Conservation (phyloP, 495 filamentous ascomycete genomes). For the Neurospora sp. region DNA sequence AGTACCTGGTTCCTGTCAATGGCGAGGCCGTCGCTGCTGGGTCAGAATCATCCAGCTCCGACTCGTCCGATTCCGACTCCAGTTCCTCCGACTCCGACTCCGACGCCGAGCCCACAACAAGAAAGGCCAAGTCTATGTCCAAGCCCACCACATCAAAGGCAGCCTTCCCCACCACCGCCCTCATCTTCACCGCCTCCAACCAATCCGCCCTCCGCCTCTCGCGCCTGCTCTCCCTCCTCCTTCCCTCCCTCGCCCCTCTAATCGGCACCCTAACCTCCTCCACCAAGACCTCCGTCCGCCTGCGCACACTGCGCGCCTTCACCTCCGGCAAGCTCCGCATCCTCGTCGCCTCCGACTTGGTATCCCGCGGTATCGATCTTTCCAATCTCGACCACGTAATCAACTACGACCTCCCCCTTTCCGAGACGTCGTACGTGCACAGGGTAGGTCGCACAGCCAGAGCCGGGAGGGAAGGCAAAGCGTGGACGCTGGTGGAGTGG, state of each 20-base stretch:
- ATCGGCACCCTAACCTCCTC: conserved; percentile 69
- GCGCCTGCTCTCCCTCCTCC: conserved; percentile 60
- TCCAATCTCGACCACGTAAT: conserved; percentile 70
- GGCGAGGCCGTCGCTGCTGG: neutral
- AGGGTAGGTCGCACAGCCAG: conserved; percentile 86
- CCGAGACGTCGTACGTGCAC: conserved; percentile 77
- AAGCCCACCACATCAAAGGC: neutral
- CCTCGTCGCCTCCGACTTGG: conserved; percentile 83
- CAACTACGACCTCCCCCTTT: conserved; percentile 87
- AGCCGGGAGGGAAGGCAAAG: conserved; percentile 64
- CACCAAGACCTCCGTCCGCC: conserved; percentile 52
- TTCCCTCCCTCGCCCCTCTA: conserved; percentile 42
- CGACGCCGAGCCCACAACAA: neutral
- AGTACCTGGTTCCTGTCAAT: conserved; percentile 16
- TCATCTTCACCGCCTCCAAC: conserved; percentile 86
- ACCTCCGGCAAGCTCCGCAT: conserved; percentile 52
- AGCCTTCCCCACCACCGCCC: conserved; percentile 33
- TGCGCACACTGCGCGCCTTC: conserved; percentile 52
- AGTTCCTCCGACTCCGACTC: conserved; percentile 10
- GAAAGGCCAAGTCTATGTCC: neutral
- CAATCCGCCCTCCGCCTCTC: conserved; percentile 72
- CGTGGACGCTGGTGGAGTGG: conserved; percentile 73
- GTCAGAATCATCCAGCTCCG: conserved; percentile 18
- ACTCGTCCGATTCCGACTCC: conserved; percentile 24
- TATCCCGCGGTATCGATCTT: conserved; percentile 86